Evolutionary conservation across 768 basidiomycete genomes (phyloP).

Genomic region (Boletus rufocinnamomeus): DNA sequence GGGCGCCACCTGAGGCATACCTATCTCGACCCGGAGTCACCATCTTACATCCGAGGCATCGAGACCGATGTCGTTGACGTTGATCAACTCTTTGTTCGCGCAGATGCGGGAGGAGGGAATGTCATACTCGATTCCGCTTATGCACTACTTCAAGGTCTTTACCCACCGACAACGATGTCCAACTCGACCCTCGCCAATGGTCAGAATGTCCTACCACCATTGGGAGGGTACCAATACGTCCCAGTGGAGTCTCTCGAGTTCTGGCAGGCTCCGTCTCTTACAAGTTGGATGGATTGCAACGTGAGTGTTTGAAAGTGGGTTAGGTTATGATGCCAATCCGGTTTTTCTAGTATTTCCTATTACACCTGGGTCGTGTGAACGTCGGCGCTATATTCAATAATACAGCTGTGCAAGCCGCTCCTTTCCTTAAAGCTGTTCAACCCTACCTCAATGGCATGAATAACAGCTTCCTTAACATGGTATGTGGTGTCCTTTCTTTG

Average conservation of each 20-base stretch:
- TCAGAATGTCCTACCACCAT: conserved; percentile 65
- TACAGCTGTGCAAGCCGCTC: conserved; percentile 51
- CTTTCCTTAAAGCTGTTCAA: conserved; percentile 64
- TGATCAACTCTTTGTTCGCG: conserved; percentile 68
- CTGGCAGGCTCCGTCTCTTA: conserved; percentile 59
- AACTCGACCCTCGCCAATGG: conserved; percentile 74
- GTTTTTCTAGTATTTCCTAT: conserved; percentile 29
- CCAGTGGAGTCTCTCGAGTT: conserved; percentile 62
- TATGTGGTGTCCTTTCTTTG: conserved; percentile 37
- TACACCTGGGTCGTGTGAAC: conserved; percentile 28
- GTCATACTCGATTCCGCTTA: conserved; percentile 83
- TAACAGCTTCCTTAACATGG: conserved; percentile 64
- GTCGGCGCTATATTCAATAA: conserved; percentile 50
- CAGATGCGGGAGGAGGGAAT: conserved; percentile 78
- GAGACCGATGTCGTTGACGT: conserved; percentile 66
- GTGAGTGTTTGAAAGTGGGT: conserved; percentile 27
- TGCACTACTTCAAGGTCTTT: conserved; percentile 81
- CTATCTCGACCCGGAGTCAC: conserved; percentile 62
- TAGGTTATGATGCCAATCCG: not conserved
- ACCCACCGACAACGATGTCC: conserved; percentile 70
- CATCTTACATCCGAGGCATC: conserved; percentile 69
- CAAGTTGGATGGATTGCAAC: conserved; percentile 72
- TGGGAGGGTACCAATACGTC: conserved; percentile 87
- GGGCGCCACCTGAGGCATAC: conserved; percentile 59
- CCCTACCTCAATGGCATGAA: conserved; percentile 71